Evolutionary conservation across 83 land plant species (phyloP), one percentile per base, ranked within the genome.

Genomic region (Isoetes engelmannii): DNA sequence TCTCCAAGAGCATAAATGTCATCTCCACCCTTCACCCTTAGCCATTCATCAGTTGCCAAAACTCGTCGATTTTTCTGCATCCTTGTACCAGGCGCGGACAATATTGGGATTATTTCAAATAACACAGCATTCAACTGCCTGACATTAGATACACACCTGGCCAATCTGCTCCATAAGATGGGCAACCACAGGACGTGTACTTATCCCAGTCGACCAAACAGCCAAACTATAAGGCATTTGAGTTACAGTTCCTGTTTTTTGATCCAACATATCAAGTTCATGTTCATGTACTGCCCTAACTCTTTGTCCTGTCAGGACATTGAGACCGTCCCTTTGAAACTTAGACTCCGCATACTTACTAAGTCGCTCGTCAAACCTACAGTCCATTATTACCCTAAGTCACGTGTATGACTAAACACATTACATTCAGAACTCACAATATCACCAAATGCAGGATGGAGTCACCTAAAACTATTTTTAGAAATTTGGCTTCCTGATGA

Each of bases 141-240:
- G 20, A 8, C 17, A n/a, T 37, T 7, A 44, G 18, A 7, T 67
- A 51, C 12, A 65, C 45, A 88, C 92, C 93, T 92, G 97, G 10
- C 95, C 97, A 69, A 92, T 80, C 70, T 89, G 83, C 71, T 92
- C 71, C 95, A 92, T 92, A 72, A 89, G 85, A 9, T 86, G 85
- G 15, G 67, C 50, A 42, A 92, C 58, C 0, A 89, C 75, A 44
- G 95, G 89, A 28, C 88, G 88, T 50, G 88, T 80, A 4, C 89
- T 90, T 68, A 92, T 89, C 47, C 97, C 97, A 47, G 97, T 87
- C 6, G 97, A 89, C 97, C 95, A 92, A 56, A 92, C 91, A 75
- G 84, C 86, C 88, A 92, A 82, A 48, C 97, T 92, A 83, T 86
- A 92, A 65, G 97, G 83, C 4, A 81, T 46, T 6, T 74, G 62